Evolutionary conservation across 1,139 yeast genomes (phyloP), one percentile per base, ranked within the genome.

Genomic region (Candida tropicalis): DNA sequence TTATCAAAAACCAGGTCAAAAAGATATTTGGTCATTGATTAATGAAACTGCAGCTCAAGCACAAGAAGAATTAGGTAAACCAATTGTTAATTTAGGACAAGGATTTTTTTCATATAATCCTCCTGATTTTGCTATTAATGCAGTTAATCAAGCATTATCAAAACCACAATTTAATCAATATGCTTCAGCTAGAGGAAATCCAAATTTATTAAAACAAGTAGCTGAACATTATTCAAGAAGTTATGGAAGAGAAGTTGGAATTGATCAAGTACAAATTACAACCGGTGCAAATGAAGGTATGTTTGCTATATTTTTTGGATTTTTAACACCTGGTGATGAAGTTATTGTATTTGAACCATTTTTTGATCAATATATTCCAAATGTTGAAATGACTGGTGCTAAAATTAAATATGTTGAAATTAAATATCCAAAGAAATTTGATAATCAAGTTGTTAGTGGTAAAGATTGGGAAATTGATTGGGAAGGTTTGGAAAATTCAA

Each of bases 211-310:
- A 45, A 69, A 79, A 31, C 83, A 93, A 20, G 66, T 93, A 35
- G 79, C 91, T 16, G 73, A 78, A 23, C 79, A 87, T 25, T 93
- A 93, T 65, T 70, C 87, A 13, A 80, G 84, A 35, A 75, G 77
- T 38, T 84, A 82, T 52, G 81, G 79, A 4, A 75, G 88, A 39
- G 63, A 70, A n/a, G 70, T 89, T 13, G 76, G 77, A 20, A 67
- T 75, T n/a, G 75, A 80, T 32, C 85, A 89, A 56, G 74, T 93
- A 36, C 81, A 85, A 45, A 83, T 91, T 40, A 88, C 97, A 33
- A 91, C 98, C 1, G 99, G 99, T 44, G 99, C 99, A 36, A 93
- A 93, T 57, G 98, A 93, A 66, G 99, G 97, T 33, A 87, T 93
- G 74, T 76, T 88, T 46, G 68, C 96, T 1, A 81, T 87, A 4